Base-by-base conservation (phyloP, 495 filamentous ascomycete species). In the Neurospora africana region DNA sequence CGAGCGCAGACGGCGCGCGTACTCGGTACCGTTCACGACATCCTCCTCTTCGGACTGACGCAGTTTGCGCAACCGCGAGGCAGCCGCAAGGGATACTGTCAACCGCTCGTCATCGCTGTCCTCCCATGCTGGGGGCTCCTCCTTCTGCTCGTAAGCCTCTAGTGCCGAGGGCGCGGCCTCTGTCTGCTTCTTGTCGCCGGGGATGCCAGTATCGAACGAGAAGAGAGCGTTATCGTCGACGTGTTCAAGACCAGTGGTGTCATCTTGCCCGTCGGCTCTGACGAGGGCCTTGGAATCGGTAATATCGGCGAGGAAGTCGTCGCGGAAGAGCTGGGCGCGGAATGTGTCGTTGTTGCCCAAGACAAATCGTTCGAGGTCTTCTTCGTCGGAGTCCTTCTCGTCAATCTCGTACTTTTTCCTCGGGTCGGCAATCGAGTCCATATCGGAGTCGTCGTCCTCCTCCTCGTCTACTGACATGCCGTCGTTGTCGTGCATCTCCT, bases 51-150 rank as follows among this genome's bases (percentile, higher is more conserved):
- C 94, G 21, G 88, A 86, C 9, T 87, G 81, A 43, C 95, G 88
- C 68, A 98, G 84, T 79, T 98, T 98, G 67, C 95, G 86, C 76
- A 97, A 81, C 67, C 90, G 87, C 23, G 86, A 85, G 53, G 90
- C 88, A 47, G 89, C 85, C 11, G 91, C 91, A 15, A 99, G 86
- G 4, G 94, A 97, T 67, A 99, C 84, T 23, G 88, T 87, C 69
- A 97, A 83, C 44, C 91, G 88, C 78, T 99, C 95, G 76, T 99
- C 95, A 75, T 98, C 95, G 81, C 94, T 97, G 82, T 99, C 95
- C 74, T 93, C 88, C 95, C 95, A 99, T 17, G 92, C 91, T 13
- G 92, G 82, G 71, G 72, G 71, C 43, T 85, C 80, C 30, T 77
- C 79, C 1, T 79, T 76, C 1, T 80, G 80, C 13, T 82, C 78